Evolutionary conservation across 2,329 filamentous ascomycete genomes (phyloP), one percentile per base, ranked within the genome.

Genomic region (Sclerotinia glacialis): DNA sequence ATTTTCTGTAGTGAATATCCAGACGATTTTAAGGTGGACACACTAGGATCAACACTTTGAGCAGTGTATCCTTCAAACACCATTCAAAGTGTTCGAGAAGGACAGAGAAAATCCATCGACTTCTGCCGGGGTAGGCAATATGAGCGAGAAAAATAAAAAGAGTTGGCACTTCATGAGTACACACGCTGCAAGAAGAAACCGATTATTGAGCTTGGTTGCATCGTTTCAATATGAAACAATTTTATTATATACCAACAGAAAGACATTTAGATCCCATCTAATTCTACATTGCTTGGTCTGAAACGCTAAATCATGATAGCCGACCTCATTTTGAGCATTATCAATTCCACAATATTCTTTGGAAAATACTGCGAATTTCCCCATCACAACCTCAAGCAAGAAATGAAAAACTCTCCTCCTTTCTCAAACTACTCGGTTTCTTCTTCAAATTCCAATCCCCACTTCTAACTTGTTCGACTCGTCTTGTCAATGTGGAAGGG

Each of bases 391-490:
- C 12, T 52, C 40, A 65, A 31, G 64, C 64, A 60, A 65, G 55
- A 34, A 34, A 65, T 3, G 64, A 65, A 21, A 65, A 65, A 16
- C 54, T 67, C 28, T 73, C 69, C 40, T 73, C 71, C n/a, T 74
- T 75, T 65, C 71, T 73, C 47, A 76, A 59, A 63, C 73, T 75
- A 50, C 73, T 75, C 5, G 72, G 55, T 53, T 69, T 74, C 68
- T 71, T 74, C 60, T 74, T 76, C 34, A 68, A 67, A 12, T 67
- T 66, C 71, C 74, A 76, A 56, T 76, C 75, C 0, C 71, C 69
- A 46, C 56, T 69, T 59, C 71, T 70, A 5, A 76, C 74, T 42
- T 73, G 72, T 6, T 69, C 73, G 2, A 77, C 47, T 59, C 73
- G 71, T 55, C 70, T 73, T 47, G 68, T 73, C 21, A 76, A 54